Evolutionary conservation across 2,329 filamentous ascomycete species (phyloP).

Genomic region (Epichloe gansuensis): DNA sequence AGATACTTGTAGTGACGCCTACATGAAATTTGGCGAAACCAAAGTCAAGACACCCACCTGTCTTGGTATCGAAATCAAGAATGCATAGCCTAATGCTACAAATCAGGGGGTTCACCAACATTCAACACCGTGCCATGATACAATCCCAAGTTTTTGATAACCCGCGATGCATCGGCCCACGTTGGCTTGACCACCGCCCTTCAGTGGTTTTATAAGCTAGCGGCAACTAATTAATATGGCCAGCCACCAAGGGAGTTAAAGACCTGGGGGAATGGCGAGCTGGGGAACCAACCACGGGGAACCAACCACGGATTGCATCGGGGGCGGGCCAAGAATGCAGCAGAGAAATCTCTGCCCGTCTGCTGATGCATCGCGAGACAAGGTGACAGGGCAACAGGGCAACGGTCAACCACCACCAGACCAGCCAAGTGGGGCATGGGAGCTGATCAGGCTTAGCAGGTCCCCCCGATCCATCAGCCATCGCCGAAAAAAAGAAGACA

Average conservation of each 20-base stretch:
- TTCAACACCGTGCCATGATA: too few species aligned
- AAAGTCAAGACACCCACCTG: too few species aligned
- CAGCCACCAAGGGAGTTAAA: not conserved
- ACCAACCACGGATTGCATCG: not conserved
- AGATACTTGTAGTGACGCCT: too few species aligned
- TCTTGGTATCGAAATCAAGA: too few species aligned
- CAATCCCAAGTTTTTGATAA: too few species aligned
- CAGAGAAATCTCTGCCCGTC: slow-evolving; percentile 11
- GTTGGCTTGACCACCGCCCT: not conserved
- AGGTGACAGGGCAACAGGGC: slow-evolving; percentile 5
- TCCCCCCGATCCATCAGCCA: slow-evolving; percentile 1
- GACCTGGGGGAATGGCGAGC: not conserved
- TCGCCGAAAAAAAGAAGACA: slow-evolving; percentile 5
- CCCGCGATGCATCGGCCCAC: not conserved
- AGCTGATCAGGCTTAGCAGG: slow-evolving; percentile 6
- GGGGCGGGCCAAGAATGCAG: slow-evolving; percentile 1
- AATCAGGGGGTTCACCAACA: too few species aligned
- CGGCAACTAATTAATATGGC: not conserved
- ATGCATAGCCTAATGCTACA: too few species aligned
- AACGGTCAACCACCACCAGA: slow-evolving; percentile 4
- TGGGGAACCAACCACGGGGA: slow-evolving; percentile 1
- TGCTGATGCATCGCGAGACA: slow-evolving; percentile 10
- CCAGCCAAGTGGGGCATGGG: slow-evolving; percentile 2
- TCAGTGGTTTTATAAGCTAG: not conserved
- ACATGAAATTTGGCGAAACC: too few species aligned